phyloP scores from a whole-genome alignment of 352 stramenopile species.

The Pythium oligandrum region DNA sequence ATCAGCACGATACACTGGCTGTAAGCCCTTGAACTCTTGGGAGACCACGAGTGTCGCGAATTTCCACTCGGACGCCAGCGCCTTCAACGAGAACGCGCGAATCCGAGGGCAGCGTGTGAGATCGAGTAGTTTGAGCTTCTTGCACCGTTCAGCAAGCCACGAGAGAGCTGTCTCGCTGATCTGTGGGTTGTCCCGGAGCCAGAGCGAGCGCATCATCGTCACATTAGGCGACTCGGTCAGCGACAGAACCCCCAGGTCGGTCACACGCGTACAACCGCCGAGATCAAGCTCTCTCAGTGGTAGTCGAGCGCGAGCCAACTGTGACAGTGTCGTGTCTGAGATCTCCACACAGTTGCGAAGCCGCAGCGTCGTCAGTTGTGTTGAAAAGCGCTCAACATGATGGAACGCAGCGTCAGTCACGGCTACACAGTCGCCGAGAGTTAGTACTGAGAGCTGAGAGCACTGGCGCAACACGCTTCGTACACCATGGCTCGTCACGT shows the following conservation, averaged over 20 bases:
- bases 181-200: conserved; percentile 49
- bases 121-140: conserved; percentile 53
- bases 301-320: conserved; percentile 38
- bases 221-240: conserved; percentile 45
- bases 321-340: conserved; percentile 35
- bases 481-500: conserved; percentile 21
- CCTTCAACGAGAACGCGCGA: conserved; percentile 43
- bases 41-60: conserved; percentile 31
- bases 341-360: conserved; percentile 36
- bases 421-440: conserved; percentile 12
- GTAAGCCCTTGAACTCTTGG: conserved; percentile 66
- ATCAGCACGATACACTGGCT: conserved; percentile 60
- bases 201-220: conserved; percentile 51
- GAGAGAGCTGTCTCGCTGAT: conserved; percentile 77
- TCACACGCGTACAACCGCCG: conserved; percentile 61
- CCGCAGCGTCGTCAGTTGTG: conserved; percentile 30
- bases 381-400: conserved; percentile 2
- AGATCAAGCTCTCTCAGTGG: conserved; percentile 78
- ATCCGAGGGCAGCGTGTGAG: conserved; percentile 48
- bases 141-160: conserved; percentile 84
- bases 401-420: conserved; percentile 21
- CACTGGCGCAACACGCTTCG: conserved; percentile 10
- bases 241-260: conserved; percentile 74
- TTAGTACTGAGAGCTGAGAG: conserved; percentile 29
- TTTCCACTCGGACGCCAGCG: conserved; percentile 55